Percentiles rank a stretch among this genome's conserved stretches.
These are phyloP conservation scores for Plantago rigida DNA, from an alignment of 305 asterid genomes.

Conservation along the genomic window DNA sequence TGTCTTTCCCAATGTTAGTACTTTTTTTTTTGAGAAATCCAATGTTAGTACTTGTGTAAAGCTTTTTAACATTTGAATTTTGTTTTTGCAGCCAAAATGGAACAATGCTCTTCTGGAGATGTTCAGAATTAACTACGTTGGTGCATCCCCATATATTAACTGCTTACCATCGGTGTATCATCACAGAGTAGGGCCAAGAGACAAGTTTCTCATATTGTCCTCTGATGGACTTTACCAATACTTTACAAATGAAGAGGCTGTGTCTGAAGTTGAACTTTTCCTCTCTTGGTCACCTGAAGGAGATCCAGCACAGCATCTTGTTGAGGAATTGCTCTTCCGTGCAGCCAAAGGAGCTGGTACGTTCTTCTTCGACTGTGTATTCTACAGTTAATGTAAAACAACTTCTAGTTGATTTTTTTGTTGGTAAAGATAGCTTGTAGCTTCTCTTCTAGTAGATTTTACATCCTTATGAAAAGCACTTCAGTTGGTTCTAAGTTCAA, in stretches of 20 bases:
- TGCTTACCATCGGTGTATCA: conserved; percentile 76
- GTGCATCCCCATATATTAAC: conserved; percentile 57
- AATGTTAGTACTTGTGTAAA: too few species aligned
- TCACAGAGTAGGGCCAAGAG: conserved; percentile 60
- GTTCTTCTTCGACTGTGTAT: conserved; percentile 3
- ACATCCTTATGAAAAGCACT: neutral
- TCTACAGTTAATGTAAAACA: neutral
- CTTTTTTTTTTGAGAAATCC: too few species aligned
- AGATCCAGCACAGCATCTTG: conserved; percentile 87
- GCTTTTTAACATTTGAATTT: conserved; percentile 10
- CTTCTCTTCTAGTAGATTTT: neutral
- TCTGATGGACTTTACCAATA: conserved; percentile 84
- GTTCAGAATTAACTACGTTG: conserved; percentile 72
- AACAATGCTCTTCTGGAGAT: conserved; percentile 72
- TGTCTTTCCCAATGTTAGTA: too few species aligned
- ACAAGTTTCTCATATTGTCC: conserved; percentile 61
- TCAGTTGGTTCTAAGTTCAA: too few species aligned
- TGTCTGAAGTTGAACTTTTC: conserved; percentile 66
- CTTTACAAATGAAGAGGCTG: conserved; percentile 87
- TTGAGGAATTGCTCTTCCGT: conserved; percentile 75
- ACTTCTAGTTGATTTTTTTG: neutral
- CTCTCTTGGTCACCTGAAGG: conserved; percentile 79
- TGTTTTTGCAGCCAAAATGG: conserved; percentile 75
- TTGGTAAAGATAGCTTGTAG: too few species aligned
- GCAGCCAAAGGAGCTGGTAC: conserved; percentile 89